A percentile compares a stretch with the other conserved stretches of the same genome.
These are phyloP conservation scores for Lactarius deliciosus DNA, from an alignment of 768 basidiomycete genomes.

Conservation along the genomic window DNA sequence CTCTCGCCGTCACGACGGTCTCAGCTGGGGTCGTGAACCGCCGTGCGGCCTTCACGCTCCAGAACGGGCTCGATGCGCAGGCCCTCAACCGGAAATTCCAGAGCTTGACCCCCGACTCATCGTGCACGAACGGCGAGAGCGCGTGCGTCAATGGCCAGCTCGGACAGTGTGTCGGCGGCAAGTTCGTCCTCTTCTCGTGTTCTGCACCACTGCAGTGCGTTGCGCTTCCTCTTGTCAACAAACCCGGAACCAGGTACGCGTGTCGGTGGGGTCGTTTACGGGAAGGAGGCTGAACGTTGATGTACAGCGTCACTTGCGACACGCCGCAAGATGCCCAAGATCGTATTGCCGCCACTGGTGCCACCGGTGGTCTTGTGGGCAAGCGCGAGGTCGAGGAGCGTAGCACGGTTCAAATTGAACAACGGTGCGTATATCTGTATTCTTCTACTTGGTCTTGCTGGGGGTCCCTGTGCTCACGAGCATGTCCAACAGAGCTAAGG, in stretches of 20 bases:
- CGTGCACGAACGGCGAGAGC: slow-evolving; percentile 38
- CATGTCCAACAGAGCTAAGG: neutral
- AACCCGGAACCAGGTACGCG: slow-evolving; percentile 34
- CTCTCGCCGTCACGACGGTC: slow-evolving; percentile 9
- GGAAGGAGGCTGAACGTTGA: neutral
- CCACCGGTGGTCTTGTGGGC: slow-evolving; percentile 28
- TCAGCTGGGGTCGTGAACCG: slow-evolving; percentile 23
- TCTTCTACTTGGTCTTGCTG: neutral
- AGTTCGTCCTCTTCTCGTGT: slow-evolving; percentile 29
- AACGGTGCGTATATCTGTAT: neutral
- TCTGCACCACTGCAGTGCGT: slow-evolving; percentile 26
- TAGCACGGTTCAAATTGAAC: too few species aligned
- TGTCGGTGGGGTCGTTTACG: neutral
- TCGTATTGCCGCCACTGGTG: slow-evolving; percentile 30
- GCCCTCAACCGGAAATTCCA: slow-evolving; percentile 31
- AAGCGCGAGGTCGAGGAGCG: slow-evolving; percentile 14
- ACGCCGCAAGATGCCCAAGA: slow-evolving; percentile 26
- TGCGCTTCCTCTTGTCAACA: slow-evolving; percentile 37
- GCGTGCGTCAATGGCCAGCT: slow-evolving; percentile 26
- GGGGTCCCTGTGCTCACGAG: neutral
- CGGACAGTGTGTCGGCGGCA: slow-evolving; percentile 30
- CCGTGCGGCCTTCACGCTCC: slow-evolving; percentile 28
- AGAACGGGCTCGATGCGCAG: slow-evolving; percentile 34
- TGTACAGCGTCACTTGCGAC: slow-evolving; percentile 32
- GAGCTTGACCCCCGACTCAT: slow-evolving; percentile 33